Conservation (phyloP, 2,329 filamentous ascomycete genomes). For the Tolypocladium ophioglossoides region DNA sequence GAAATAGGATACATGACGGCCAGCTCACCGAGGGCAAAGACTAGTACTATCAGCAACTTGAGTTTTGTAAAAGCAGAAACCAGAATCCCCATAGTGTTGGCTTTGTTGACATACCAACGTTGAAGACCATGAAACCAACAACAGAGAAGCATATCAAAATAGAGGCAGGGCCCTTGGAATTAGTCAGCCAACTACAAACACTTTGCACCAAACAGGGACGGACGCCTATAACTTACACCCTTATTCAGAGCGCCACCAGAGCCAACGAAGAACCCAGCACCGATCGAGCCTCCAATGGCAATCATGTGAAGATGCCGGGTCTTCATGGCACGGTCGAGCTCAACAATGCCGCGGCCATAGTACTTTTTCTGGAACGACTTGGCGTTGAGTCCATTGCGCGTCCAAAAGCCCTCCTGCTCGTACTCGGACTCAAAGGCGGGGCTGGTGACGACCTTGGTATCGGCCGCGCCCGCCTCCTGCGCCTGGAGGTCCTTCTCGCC, state of each 20-base stretch:
- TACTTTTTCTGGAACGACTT: conserved; percentile 23
- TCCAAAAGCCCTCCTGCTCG: conserved; percentile 20
- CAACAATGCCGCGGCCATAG: conserved; percentile 18
- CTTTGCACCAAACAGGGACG: background rate
- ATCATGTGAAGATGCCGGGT: conserved; percentile 44
- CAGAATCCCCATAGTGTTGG: too few species aligned
- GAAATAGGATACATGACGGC: conserved; percentile 52
- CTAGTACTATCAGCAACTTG: conserved; percentile 9
- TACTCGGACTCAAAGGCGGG: conserved; percentile 7
- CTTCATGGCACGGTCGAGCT: conserved; percentile 40
- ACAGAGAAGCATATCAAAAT: conserved; percentile 41
- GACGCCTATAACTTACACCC: conserved; percentile 28
- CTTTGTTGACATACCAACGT: conserved; percentile 26
- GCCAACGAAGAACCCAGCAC: conserved; percentile 53
- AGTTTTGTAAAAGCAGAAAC: background rate
- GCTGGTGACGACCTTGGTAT: conserved; percentile 2
- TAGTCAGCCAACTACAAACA: background rate
- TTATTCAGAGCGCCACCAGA: conserved; percentile 42
- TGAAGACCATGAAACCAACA: conserved; percentile 51
- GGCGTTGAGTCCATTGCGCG: conserved; percentile 23
- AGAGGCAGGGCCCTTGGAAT: conserved; percentile 24
- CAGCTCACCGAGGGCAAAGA: conserved; percentile 51
- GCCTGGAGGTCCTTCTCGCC: conserved; percentile 3
- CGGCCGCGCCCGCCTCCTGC: background rate
- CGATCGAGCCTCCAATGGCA: conserved; percentile 53